Conservation (phyloP, 345 rosid species). For the Barbarea vulgaris region DNA sequence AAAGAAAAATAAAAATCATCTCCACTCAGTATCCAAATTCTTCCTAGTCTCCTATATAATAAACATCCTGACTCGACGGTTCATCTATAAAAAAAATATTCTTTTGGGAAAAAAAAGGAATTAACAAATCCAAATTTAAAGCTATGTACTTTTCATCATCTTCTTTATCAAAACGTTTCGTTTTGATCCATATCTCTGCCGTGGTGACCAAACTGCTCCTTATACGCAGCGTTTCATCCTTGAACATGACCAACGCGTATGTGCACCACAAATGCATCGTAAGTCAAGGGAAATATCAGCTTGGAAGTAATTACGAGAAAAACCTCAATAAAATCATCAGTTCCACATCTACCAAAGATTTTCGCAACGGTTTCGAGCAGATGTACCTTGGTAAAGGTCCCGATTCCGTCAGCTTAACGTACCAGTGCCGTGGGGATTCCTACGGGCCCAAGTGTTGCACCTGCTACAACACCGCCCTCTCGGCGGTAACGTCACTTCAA, state of each 20-base stretch:
- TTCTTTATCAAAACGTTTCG: neutral
- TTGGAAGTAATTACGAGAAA: constrained; percentile 1
- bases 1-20: neutral
- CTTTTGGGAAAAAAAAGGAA: neutral
- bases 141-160: neutral
- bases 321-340: neutral
- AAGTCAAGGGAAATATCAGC: neutral
- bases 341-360: neutral
- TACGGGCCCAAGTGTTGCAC: neutral
- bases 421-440: neutral
- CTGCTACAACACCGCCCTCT: neutral
- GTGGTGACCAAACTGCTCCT: neutral
- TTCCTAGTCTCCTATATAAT: neutral
- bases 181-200: neutral
- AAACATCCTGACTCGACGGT: too few species aligned
- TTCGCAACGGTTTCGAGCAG: neutral
- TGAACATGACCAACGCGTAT: neutral
- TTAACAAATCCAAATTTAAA: neutral
- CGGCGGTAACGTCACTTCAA: neutral
- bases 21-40: neutral
- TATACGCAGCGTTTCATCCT: too few species aligned
- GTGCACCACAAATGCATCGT: constrained; percentile 1
- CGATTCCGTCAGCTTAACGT: neutral
- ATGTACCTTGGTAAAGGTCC: neutral
- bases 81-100: neutral